Base-by-base conservation (phyloP, 495 filamentous ascomycete genomes). In the Penicillium macrosclerotiorum region DNA sequence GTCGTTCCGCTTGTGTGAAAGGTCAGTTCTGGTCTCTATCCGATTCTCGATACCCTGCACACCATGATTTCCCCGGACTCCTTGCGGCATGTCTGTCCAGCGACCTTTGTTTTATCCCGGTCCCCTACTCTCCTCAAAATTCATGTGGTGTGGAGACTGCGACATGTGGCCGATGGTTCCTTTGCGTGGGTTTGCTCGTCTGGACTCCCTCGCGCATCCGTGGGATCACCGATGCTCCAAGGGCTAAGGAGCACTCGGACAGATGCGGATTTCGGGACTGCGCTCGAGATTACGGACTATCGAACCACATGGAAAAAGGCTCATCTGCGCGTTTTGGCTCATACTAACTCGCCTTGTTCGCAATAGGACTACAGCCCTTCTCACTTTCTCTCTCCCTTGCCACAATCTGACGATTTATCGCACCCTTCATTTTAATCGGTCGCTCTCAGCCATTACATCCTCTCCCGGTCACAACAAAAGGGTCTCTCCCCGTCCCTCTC, bases 381-480 rank as follows among this genome's bases (percentile, higher is more conserved):
- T 19, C 38, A 30, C 37, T 18, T 37, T 16, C 22, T 24, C 43
- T 18, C 26, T 20, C 33, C 32, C 45, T 42, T 26, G 35, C 52
- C 36, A 46, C 42, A 24, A 43, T 13, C 44, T 35, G 37, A 38
- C 13, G 37, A 30, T 23, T 31, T 14, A 42, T 37, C 41, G 38
- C 45, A 36, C 42, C 40, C 45, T 50, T 39, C 44, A 23, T 39
- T 45, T 29, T 44, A 54, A 20, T 47, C 51, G 47, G 49, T 40
- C 39, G 38, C 43, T 24, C 32, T 36, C 13, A 20, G 14, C 20
- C n/a, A 19, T 24, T 19, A 19, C 9, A 25, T 12, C 11, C 25
- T 25, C 2, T 38, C 36, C 36, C 36, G 23, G 9, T 16, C 36
- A 25, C 20, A 22, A 25, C 11, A 7, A 16, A 38, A 13, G 27